These are phyloP conservation scores for Phaffomyces thermotolerans DNA, from an alignment of 805 yeast species.

Conservation along the genomic window DNA sequence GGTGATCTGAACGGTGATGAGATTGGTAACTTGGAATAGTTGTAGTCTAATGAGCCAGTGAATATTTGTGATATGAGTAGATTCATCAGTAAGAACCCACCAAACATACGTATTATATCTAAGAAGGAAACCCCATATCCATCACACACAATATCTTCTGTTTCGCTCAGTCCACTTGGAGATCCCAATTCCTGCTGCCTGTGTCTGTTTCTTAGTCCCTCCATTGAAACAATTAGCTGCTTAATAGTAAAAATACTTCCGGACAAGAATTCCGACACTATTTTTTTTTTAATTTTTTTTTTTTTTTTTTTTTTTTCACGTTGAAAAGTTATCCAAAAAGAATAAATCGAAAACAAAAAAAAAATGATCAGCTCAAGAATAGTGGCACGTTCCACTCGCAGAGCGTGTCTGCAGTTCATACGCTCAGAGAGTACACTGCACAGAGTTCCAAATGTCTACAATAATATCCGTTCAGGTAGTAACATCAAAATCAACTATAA, in stretches of 20 bases:
- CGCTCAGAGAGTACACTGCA: conserved; percentile 5
- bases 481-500: conserved; percentile 46
- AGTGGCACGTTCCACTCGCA: neutral
- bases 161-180: too few relatives aligned
- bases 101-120: conserved; percentile 18
- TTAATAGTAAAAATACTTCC: too few relatives aligned
- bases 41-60: conserved; percentile 34
- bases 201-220: too few relatives aligned
- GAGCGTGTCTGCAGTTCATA: neutral
- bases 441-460: conserved; percentile 49
- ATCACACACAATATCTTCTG: neutral
- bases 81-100: conserved; percentile 14
- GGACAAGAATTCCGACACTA: neutral
- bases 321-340: neutral
- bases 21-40: conserved; percentile 11
- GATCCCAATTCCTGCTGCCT: too few relatives aligned
- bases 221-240: too few relatives aligned
- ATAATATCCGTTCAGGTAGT: conserved; percentile 54
- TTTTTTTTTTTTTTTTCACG: neutral
- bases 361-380: neutral
- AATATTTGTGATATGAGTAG: conserved; percentile 10
- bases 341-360: neutral
- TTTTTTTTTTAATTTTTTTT: too few relatives aligned
- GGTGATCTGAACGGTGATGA: neutral
- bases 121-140: conserved; percentile 1